These are phyloP conservation scores for Gracilaria gracilis DNA, from an alignment of 23 red algal species.

Conservation along the genomic window DNA sequence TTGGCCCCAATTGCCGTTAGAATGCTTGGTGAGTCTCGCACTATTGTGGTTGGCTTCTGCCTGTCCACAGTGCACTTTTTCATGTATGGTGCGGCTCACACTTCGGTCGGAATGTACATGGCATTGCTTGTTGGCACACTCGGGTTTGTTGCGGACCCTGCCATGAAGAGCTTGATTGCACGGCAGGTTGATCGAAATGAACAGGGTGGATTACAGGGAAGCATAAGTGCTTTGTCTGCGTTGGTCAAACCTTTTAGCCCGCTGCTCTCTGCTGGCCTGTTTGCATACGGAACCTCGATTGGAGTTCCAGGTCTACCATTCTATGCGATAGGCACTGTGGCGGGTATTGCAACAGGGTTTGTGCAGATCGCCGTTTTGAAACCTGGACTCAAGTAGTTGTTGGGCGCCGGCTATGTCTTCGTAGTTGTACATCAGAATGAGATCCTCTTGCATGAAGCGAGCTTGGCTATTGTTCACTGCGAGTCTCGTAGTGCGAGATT, in stretches of 20 bases:
- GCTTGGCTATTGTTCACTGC: neutral
- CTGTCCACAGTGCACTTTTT: slow-evolving; percentile 40
- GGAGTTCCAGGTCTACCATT: slow-evolving; percentile 55
- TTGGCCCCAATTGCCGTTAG: slow-evolving; percentile 50
- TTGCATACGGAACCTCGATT: slow-evolving; percentile 47
- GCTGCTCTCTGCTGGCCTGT: slow-evolving; percentile 50
- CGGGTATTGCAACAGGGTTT: neutral
- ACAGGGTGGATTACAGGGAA: slow-evolving; percentile 76
- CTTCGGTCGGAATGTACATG: slow-evolving; percentile 23
- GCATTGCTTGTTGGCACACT: slow-evolving; percentile 70
- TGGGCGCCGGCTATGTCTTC: neutral
- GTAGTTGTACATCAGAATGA: neutral
- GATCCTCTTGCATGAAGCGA: neutral
- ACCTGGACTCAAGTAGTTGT: slow-evolving; percentile 47
- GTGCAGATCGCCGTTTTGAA: slow-evolving; percentile 44
- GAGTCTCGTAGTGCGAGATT: too few species aligned
- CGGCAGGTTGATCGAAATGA: slow-evolving; percentile 51
- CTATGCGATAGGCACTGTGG: slow-evolving; percentile 33
- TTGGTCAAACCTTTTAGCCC: slow-evolving; percentile 74
- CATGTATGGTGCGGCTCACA: slow-evolving; percentile 56
- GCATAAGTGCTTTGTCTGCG: slow-evolving; percentile 49
- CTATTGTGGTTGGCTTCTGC: slow-evolving; percentile 48
- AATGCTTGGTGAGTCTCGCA: slow-evolving; percentile 40
- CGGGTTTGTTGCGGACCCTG: slow-evolving; percentile 49
- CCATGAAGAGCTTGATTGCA: slow-evolving; percentile 72